These are phyloP conservation scores for Populus trichocarpa DNA, from an alignment of 441 rosid species.

Conservation along the genomic window DNA sequence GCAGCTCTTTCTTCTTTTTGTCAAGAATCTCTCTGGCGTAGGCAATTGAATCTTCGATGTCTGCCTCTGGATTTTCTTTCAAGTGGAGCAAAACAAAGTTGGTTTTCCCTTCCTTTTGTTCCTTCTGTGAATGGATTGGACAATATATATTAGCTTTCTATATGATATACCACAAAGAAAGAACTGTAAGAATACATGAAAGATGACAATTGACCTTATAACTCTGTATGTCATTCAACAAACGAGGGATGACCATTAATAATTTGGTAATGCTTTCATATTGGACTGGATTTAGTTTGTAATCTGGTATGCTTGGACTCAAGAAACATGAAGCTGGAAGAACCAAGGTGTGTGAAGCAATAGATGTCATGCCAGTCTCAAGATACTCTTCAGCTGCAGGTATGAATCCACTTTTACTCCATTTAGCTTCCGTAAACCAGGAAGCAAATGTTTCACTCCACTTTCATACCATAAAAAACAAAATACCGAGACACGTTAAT, in stretches of 20 bases:
- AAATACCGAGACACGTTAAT: not conserved
- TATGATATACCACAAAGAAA: not conserved
- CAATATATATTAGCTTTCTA: not conserved
- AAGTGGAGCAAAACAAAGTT: conserved; percentile 49
- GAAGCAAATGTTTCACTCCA: conserved; percentile 66
- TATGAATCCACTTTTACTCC: conserved; percentile 39
- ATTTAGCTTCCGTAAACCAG: conserved; percentile 57
- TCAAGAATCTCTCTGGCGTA: conserved; percentile 29
- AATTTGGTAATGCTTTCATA: conserved; percentile 42
- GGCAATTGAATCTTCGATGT: conserved; percentile 43
- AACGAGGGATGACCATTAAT: conserved; percentile 47
- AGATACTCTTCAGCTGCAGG: conserved; percentile 45
- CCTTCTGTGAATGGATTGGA: conserved; percentile 36
- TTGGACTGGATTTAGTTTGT: conserved; percentile 25
- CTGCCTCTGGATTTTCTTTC: conserved; percentile 34
- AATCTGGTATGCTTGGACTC: conserved; percentile 22
- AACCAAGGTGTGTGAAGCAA: conserved; percentile 44
- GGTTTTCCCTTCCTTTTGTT: conserved; percentile 47
- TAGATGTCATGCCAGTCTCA: conserved; percentile 44
- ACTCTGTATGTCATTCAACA: conserved; percentile 62
- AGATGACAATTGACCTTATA: conserved; percentile 34
- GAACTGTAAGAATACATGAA: not conserved
- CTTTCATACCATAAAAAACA: conserved; percentile 21
- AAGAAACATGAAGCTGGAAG: conserved; percentile 46
- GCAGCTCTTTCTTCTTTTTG: conserved; percentile 37